Evolutionary conservation across 176 grass and related monocot species (phyloP).

Genomic region (barley (Hordeum vulgare)): DNA sequence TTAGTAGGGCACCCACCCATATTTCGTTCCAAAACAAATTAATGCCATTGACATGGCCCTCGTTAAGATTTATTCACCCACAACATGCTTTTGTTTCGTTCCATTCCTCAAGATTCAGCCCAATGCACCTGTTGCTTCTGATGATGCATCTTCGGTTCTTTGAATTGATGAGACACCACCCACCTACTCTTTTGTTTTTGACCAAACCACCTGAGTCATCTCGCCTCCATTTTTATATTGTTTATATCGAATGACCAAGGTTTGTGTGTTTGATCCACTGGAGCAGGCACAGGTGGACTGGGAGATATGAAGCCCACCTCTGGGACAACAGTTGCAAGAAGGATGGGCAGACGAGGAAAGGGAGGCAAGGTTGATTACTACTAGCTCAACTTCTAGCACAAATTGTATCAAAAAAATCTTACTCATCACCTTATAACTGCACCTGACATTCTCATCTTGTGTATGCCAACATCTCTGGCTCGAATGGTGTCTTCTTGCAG

Average conservation of each 20-base stretch:
- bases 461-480: slow-evolving; percentile 12
- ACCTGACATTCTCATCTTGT: background rate
- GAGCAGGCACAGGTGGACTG: slow-evolving; percentile 88
- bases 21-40: background rate
- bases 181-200: background rate
- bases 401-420: background rate
- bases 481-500: slow-evolving; percentile 25
- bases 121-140: slow-evolving; percentile 8
- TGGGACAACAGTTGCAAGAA: slow-evolving; percentile 91
- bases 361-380: slow-evolving; percentile 72
- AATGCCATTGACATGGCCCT: background rate
- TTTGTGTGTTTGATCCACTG: slow-evolving; percentile 40
- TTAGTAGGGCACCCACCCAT: slow-evolving; percentile 1
- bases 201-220: slow-evolving; percentile 2
- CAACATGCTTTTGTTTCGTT: background rate
- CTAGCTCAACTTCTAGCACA: background rate
- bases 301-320: slow-evolving; percentile 93
- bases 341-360: slow-evolving; percentile 97
- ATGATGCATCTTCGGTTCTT: background rate
- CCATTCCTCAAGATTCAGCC: background rate
- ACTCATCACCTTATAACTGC: background rate
- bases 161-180: background rate
- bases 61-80: background rate
- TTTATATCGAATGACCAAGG: slow-evolving; percentile 11
- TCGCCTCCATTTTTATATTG: background rate